Evolutionary conservation across 1,284 basidiomycete genomes (phyloP).

Genomic region (Trichosporon sp.): DNA sequence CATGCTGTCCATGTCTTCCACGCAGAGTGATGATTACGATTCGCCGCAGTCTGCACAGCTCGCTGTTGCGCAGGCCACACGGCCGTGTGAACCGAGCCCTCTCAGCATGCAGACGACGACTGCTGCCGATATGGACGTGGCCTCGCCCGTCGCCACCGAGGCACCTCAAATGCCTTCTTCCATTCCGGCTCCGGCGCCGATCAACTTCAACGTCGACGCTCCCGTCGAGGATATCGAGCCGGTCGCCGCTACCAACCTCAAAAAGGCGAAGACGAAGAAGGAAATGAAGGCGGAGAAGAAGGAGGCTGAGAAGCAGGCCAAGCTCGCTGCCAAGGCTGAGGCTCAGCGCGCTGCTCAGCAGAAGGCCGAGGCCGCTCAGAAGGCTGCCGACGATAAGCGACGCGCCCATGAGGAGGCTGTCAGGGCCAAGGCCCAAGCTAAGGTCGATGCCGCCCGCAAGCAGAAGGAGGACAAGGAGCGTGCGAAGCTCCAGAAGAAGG

Average conservation of each 20-base stretch:
- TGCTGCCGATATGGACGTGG: constrained; percentile 15
- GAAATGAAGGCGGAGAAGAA: constrained; percentile 64
- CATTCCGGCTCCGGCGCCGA: not conserved
- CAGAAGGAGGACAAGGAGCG: constrained; percentile 21
- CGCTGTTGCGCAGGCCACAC: constrained; percentile 11
- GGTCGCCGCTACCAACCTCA: constrained; percentile 6
- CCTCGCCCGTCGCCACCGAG: constrained; percentile 5
- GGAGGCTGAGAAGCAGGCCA: constrained; percentile 24
- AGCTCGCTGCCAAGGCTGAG: constrained; percentile 15
- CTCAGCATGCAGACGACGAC: constrained; percentile 31
- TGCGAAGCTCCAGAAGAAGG: constrained; percentile 19
- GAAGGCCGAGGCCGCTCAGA: constrained; percentile 21
- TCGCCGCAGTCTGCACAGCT: constrained; percentile 7
- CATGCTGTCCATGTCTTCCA: not conserved
- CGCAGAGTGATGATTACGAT: constrained; percentile 3
- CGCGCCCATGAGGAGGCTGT: constrained; percentile 18
- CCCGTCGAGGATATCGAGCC: not conserved
- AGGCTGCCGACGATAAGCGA: constrained; percentile 19
- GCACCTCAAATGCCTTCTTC: not conserved
- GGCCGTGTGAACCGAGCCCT: constrained; percentile 25
- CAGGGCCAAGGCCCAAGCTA: constrained; percentile 16
- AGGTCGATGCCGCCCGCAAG: constrained; percentile 19
- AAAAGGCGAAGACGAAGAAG: constrained; percentile 63
- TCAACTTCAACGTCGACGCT: not conserved
- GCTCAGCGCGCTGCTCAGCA: constrained; percentile 17